Percentiles rank a stretch among this genome's conserved stretches.
phyloP scores from a whole-genome alignment of 2,329 filamentous ascomycete species.

The Penicillium sp. region DNA sequence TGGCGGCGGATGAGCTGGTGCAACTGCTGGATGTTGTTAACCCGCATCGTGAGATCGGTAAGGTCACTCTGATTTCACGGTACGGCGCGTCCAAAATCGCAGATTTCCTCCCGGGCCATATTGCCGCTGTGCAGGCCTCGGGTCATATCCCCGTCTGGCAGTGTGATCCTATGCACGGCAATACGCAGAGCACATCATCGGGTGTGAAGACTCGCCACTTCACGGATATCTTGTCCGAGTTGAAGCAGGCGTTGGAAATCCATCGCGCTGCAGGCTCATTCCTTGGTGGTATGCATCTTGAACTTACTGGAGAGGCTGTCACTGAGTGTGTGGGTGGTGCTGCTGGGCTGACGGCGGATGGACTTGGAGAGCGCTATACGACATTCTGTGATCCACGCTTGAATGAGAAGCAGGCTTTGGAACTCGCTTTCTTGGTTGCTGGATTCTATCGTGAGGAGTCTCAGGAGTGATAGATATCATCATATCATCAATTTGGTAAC shows the following conservation, averaged over 20 bases:
- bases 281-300: conserved; percentile 89
- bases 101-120: conserved; percentile 75
- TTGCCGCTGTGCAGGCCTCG: conserved; percentile 79
- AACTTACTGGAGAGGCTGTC: conserved; percentile 91
- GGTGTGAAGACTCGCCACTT: conserved; percentile 94
- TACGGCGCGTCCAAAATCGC: conserved; percentile 81
- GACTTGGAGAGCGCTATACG: conserved; percentile 86
- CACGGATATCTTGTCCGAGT: conserved; percentile 81
- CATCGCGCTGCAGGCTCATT: conserved; percentile 82
- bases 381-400: conserved; percentile 93
- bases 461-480: conserved; percentile 14
- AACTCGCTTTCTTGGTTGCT: conserved; percentile 89
- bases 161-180: conserved; percentile 98
- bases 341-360: conserved; percentile 80
- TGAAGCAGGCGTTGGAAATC: conserved; percentile 77
- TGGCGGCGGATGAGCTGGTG: conserved; percentile 72
- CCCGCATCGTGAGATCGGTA: conserved; percentile 76
- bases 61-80: conserved; percentile 93
- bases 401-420: conserved; percentile 96
- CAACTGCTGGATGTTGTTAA: conserved; percentile 81
- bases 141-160: conserved; percentile 86
- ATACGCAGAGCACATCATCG: conserved; percentile 62
- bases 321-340: conserved; percentile 94
- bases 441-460: conserved; percentile 65
- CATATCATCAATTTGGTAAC: not conserved